Evolutionary conservation across 352 stramenopile genomes (phyloP).

Genomic region (Stephanocyclus meneghinianus): DNA sequence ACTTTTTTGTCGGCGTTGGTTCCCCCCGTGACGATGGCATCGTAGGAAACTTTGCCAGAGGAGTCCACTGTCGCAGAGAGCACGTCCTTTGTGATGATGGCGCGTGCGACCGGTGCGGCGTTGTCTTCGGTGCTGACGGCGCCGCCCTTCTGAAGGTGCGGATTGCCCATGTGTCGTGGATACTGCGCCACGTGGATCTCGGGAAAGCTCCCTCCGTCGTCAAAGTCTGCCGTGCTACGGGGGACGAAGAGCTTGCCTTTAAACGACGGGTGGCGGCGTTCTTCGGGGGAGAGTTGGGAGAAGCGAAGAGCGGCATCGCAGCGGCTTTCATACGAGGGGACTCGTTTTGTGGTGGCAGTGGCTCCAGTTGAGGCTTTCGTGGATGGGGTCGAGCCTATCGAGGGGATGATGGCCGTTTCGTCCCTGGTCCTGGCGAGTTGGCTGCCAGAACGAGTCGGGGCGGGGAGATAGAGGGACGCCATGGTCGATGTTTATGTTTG

Average conservation of each 20-base stretch:
- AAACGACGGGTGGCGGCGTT: constrained; percentile 43
- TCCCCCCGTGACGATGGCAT: constrained; percentile 95
- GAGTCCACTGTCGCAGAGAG: constrained; percentile 90
- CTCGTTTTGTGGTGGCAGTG: constrained; percentile 11
- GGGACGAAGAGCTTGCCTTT: constrained; percentile 77
- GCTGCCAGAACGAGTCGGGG: constrained; percentile 30
- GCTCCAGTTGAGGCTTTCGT: neutral
- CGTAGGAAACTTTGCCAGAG: constrained; percentile 90
- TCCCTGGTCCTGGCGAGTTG: neutral
- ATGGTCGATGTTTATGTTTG: constrained; percentile 26
- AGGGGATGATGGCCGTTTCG: neutral
- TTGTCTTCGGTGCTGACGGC: neutral
- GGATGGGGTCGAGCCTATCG: neutral
- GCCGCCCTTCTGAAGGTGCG: constrained; percentile 44
- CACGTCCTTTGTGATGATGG: constrained; percentile 80
- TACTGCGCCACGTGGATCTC: constrained; percentile 98
- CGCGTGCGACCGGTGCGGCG: constrained; percentile 57
- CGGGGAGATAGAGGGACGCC: constrained; percentile 55
- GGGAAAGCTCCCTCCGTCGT: constrained; percentile 95
- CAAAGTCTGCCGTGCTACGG: constrained; percentile 88
- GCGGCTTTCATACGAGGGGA: constrained; percentile 67
- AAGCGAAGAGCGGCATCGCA: constrained; percentile 59
- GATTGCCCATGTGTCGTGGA: constrained; percentile 92
- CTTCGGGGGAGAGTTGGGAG: constrained; percentile 49
- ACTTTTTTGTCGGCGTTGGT: constrained; percentile 92